Evolutionary conservation across 768 basidiomycete genomes (phyloP).

Genomic region (Boletus subcaerulescens): DNA sequence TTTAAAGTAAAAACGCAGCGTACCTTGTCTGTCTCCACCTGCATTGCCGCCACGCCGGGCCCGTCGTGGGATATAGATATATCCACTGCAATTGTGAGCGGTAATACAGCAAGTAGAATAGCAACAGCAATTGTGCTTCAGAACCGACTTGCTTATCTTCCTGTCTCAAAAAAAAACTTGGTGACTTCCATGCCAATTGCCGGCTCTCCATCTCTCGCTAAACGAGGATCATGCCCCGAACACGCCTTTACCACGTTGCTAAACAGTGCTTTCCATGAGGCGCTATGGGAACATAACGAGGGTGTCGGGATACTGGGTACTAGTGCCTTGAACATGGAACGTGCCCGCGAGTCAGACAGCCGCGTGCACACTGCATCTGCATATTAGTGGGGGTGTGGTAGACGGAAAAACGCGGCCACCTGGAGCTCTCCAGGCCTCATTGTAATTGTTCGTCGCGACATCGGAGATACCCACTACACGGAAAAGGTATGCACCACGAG

Average conservation of each 20-base stretch:
- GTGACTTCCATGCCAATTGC: constrained; percentile 2
- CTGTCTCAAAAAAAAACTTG: neutral
- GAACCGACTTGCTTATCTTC: neutral
- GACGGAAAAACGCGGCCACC: constrained; percentile 11
- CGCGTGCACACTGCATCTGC: neutral
- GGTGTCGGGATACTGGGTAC: constrained; percentile 1
- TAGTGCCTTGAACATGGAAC: constrained; percentile 6
- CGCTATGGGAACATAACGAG: constrained; percentile 15
- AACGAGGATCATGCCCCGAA: constrained; percentile 7
- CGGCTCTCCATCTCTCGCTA: constrained; percentile 17
- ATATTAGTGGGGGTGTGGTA: neutral
- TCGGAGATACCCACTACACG: constrained; percentile 19
- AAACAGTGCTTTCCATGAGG: constrained; percentile 14
- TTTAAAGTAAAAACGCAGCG: constrained; percentile 6
- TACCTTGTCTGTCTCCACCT: constrained; percentile 14
- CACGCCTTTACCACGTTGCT: constrained; percentile 19
- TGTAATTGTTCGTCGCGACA: neutral
- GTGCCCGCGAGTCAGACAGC: constrained; percentile 2
- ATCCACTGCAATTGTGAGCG: constrained; percentile 10
- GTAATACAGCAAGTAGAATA: constrained; percentile 6
- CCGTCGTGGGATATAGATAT: neutral
- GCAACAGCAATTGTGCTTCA: neutral
- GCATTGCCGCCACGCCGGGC: constrained; percentile 17
- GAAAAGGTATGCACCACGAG: constrained; percentile 13
- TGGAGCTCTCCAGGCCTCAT: neutral